phyloP scores from a whole-genome alignment of 352 stramenopile genomes.

The Phytophthora hybrid region DNA sequence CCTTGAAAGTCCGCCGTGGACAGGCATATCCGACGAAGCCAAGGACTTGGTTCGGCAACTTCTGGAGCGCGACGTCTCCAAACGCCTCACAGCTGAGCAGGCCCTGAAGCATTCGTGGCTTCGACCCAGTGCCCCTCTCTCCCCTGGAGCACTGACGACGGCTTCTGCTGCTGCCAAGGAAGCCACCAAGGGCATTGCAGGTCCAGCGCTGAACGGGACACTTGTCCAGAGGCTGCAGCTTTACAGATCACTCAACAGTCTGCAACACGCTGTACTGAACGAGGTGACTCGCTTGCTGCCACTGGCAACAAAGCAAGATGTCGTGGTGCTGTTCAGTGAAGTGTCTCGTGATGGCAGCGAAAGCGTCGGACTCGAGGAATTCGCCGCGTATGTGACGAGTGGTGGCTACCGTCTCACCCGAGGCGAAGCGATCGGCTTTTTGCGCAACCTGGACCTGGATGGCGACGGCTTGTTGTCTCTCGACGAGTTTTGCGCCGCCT shows the following conservation, averaged over 20 bases:
- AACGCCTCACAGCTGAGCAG: constrained; percentile 63
- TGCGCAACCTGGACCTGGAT: constrained; percentile 68
- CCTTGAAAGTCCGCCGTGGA: constrained; percentile 56
- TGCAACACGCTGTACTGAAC: constrained; percentile 73
- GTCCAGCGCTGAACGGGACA: constrained; percentile 59
- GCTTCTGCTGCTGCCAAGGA: constrained; percentile 35
- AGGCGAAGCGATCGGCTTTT: constrained; percentile 67
- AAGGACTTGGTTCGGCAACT: constrained; percentile 61
- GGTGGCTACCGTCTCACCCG: constrained; percentile 69
- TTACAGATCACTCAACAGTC: constrained; percentile 74
- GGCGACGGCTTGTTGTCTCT: constrained; percentile 66
- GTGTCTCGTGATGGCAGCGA: constrained; percentile 57
- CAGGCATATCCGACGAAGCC: constrained; percentile 60
- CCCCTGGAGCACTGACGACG: constrained; percentile 27
- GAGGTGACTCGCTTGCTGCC: constrained; percentile 64
- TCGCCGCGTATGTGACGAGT: constrained; percentile 58
- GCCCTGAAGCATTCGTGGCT: constrained; percentile 79
- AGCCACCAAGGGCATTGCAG: constrained; percentile 33
- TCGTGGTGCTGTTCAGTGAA: constrained; percentile 76
- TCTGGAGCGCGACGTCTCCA: constrained; percentile 54
- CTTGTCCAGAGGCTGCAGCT: constrained; percentile 80
- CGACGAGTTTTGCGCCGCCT: constrained; percentile 73
- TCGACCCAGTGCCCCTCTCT: constrained; percentile 33
- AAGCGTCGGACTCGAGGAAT: constrained; percentile 61
- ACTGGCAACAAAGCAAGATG: constrained; percentile 60